Base-by-base conservation (phyloP, 176 grass and related monocot species). In the Phragmites australis region DNA sequence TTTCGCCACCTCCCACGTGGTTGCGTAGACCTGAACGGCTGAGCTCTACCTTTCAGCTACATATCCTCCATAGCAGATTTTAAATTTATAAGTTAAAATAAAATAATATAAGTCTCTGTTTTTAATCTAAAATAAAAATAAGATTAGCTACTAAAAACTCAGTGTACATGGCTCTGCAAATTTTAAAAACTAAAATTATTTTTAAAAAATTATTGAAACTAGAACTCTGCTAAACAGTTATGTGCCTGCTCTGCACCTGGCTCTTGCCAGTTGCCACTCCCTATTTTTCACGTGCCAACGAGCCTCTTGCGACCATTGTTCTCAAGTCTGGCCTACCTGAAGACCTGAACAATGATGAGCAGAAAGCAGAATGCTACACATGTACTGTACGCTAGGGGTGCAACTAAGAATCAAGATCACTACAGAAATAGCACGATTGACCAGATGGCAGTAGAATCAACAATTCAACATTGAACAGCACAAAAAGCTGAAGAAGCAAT, bases 401-500 rank as follows among this genome's bases (percentile, higher is more conserved):
- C 8, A 17, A 49, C 68, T n/a, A 49, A 30, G 43, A 69, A 44
- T 17, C 14, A 45, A 29, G 8, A 18, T 60, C 39, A 29, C 8
- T 5, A 57, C 7, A 12, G 40, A 43, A 66, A 11, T 12, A 42
- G 9, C 53, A 44, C 16, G 42, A 26, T 51, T 10, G 41, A 50
- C 40, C 63, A 43, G 9, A 27, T 31, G 26, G 9, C 12, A 26
- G 21, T 9, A 15, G 12, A 6, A 51, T 63, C 31, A 31, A 18
- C 56, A 64, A 65, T 25, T 51, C 46, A 48, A 64, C 12, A 42
- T 6, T 53, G n/a, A 70, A 41, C 75, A 32, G 66, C 9, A 44
- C n/a, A 60, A 49, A 77, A 18, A 60, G 16, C 48, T 39, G 34
- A 79, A 70, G 63, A 84, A 41, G 17, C 17, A 78, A 53, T 79